phyloP scores from a whole-genome alignment of 2,329 filamentous ascomycete species.

The Apiospora marii region DNA sequence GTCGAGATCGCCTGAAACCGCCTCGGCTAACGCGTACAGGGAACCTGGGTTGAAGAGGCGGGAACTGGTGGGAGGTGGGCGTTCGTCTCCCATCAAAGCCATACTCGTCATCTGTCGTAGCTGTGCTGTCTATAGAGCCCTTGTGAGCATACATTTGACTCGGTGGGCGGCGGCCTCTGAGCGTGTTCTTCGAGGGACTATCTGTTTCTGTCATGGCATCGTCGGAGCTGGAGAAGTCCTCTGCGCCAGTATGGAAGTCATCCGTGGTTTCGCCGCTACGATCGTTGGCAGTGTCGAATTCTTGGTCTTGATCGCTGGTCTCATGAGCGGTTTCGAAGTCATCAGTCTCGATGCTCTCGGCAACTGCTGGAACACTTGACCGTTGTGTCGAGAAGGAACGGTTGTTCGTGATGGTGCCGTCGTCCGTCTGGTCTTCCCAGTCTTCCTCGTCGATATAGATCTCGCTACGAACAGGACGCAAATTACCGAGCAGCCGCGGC shows the following conservation, averaged over 20 bases:
- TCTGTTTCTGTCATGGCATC: constrained; percentile 87
- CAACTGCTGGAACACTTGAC: constrained; percentile 39
- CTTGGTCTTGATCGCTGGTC: constrained; percentile 63
- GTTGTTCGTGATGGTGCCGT: background rate
- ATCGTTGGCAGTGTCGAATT: constrained; percentile 77
- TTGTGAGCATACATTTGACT: constrained; percentile 27
- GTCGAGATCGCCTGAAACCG: constrained; percentile 66
- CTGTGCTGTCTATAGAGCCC: constrained; percentile 10
- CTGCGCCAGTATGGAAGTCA: constrained; percentile 92
- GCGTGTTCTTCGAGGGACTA: constrained; percentile 53
- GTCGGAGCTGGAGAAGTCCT: constrained; percentile 78
- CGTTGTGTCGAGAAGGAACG: constrained; percentile 32
- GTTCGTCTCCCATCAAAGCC: constrained; percentile 74
- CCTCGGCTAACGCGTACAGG: constrained; percentile 75
- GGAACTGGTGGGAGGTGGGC: constrained; percentile 59
- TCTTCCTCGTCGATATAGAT: constrained; percentile 81
- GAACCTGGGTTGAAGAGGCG: constrained; percentile 71
- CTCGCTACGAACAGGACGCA: constrained; percentile 78
- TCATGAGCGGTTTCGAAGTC: constrained; percentile 86
- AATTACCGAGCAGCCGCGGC: constrained; percentile 76
- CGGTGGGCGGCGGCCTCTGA: constrained; percentile 34
- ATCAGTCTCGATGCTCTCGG: constrained; percentile 60
- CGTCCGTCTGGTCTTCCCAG: constrained; percentile 80
- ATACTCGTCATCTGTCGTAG: constrained; percentile 51
- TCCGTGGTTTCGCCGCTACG: constrained; percentile 82